Percentiles rank a stretch among this genome's conserved stretches.
Conservation (phyloP, 1,284 basidiomycete genomes). For the Marasmius oreades region DNA sequence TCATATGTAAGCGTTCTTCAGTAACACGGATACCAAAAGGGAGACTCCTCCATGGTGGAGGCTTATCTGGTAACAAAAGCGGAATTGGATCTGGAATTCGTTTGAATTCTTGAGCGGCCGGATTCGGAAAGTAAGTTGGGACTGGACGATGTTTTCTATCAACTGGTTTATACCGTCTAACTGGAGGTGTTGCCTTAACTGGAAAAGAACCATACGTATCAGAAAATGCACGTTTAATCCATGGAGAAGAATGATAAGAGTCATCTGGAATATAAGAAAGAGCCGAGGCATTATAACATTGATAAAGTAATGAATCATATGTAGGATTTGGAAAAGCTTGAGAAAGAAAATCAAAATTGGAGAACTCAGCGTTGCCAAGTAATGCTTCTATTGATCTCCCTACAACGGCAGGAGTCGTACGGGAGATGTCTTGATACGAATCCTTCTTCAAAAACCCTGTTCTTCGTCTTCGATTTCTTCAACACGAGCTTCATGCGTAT, state of each 20-base stretch:
- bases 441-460: constrained; percentile 13
- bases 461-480: constrained; percentile 14
- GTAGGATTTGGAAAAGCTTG: constrained; percentile 14
- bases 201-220: neutral
- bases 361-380: constrained; percentile 15
- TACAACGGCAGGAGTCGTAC: constrained; percentile 11
- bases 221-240: constrained; percentile 14
- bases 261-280: neutral
- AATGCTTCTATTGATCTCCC: constrained; percentile 17
- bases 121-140: constrained; percentile 27
- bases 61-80: constrained; percentile 19
- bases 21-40: constrained; percentile 13
- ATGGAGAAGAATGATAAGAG: constrained; percentile 10
- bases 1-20: constrained; percentile 13
- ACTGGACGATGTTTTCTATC: constrained; percentile 28
- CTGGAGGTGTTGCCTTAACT: neutral
- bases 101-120: constrained; percentile 20
- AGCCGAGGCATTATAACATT: neutral
- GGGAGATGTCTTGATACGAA: constrained; percentile 11
- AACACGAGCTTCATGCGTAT: neutral
- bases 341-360: constrained; percentile 15
- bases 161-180: constrained; percentile 28
- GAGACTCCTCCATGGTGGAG: constrained; percentile 11
- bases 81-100: constrained; percentile 16
- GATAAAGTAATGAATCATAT: constrained; percentile 16